Evolutionary conservation across 306 rosid species (phyloP), one percentile per base, ranked within the genome.

Genomic region (Sesbania bispinosa): DNA sequence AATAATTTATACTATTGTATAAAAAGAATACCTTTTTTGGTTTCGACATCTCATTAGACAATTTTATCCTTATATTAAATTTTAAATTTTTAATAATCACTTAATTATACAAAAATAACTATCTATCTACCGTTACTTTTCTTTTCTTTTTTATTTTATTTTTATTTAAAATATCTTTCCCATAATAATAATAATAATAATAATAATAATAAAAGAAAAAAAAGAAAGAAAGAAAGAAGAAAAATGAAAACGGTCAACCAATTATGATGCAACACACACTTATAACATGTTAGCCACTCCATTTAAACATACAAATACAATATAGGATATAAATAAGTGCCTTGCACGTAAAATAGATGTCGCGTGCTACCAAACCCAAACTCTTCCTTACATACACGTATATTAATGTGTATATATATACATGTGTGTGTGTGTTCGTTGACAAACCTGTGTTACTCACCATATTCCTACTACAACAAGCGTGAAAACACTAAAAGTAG

Each of bases 201-300:
- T 46, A 35, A 33, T 3, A 69, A 59, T 36, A 20, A 11, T 1
- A 11, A n/a, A n/a, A n/a, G n/a, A n/a, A n/a, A n/a, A n/a, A n/a
- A n/a, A n/a, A n/a, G n/a, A n/a, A n/a, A n/a, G n/a, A n/a, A 15
- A 2, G 5, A 3, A 4, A 42, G 10, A n/a, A 1, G 3, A 13
- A 7, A 61, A 42, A 16, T 45, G 7, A 51, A 51, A 13, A 24
- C 26, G 24, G 24, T 68, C 51, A 68, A 68, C 50, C 41, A 50
- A 74, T 73, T 35, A 8, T 1, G 60, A 14, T 42, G 23, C 19
- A 76, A 24, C 68, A 66, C 32, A 50, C 43, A 21, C 36, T 7
- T n/a, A n/a, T n/a, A 77, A 62, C 77, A 78, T 78, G 82, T 21
- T 4, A 30, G 2, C 42, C 82, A 78, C 77, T 77, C 45, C 23